Base-by-base conservation (phyloP, 257 asterid species). In the Solanum medicagineum region DNA sequence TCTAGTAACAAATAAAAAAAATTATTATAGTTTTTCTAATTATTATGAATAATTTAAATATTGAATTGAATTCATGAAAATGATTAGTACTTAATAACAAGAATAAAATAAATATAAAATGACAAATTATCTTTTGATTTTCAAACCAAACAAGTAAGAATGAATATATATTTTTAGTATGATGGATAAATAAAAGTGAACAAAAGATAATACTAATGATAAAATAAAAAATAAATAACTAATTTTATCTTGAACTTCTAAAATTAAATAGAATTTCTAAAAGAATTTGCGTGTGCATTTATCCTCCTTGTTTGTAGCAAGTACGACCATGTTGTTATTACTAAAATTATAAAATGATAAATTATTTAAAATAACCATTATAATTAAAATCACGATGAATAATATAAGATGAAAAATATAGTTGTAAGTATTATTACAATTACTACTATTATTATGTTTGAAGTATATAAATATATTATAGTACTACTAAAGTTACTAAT, bases 211-310 rank as follows among this genome's bases (percentile, higher is more conserved):
- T 19, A 56, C 1, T 56, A 56, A 19, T 2, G 4, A 56, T 56
- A 19, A 56, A 56, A 56, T 56, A 11, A 0, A 56, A 56, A 55
- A 55, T 16, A 55, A 32, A 2, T 55, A 55, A 15, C 17, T 17
- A 55, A 19, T 56, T 56, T 56, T 56, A 10, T 56, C 11, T 19
- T 19, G 12, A 1, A 56, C 63, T 56, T 19, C 5, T 7, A 19
- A 56, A 56, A 14, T 47, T 47, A 5, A 20, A 57, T 5, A 56
- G 1, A 17, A 12, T 19, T 24, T 19, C 13, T 57, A 56, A n/a
- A 4, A 60, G n/a, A 6, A n/a, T 10, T 0, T 1, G 3, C 3
- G 7, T 4, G 10, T 10, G 9, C 20, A 10, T 32, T 32, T 60
- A n/a, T 15, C 7, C 11, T 60, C 4, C 32, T 60, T 14, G n/a